phyloP scores from a whole-genome alignment of 768 basidiomycete genomes.

The Chiua virens region DNA sequence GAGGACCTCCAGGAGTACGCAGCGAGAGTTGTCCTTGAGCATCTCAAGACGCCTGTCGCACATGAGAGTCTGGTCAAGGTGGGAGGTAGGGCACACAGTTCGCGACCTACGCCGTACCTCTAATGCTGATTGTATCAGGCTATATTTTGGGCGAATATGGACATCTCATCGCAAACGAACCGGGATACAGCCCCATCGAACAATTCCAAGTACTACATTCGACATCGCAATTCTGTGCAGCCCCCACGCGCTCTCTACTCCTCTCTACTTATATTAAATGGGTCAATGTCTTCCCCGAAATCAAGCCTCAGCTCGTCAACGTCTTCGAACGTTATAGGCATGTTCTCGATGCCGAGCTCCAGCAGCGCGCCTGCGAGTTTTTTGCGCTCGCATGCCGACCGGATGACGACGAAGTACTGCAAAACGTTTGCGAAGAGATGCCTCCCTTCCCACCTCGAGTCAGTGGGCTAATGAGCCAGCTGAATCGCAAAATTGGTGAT shows the following conservation, averaged over 20 bases:
- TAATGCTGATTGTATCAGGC: conserved; percentile 46
- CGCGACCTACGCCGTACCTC: neutral
- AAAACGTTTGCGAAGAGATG: conserved; percentile 98
- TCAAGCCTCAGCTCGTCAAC: conserved; percentile 88
- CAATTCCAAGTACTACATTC: conserved; percentile 92
- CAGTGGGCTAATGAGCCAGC: conserved; percentile 80
- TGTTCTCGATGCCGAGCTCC: conserved; percentile 93
- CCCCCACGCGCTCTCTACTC: conserved; percentile 87
- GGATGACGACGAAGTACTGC: conserved; percentile 90
- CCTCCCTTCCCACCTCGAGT: conserved; percentile 96
- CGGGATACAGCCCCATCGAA: conserved; percentile 89
- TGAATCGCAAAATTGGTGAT: conserved; percentile 88
- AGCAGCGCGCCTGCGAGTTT: conserved; percentile 98
- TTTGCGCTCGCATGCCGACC: conserved; percentile 80
- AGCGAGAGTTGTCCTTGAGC: conserved; percentile 86
- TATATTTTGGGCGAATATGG: conserved; percentile 99
- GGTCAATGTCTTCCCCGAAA: conserved; percentile 99
- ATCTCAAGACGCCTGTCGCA: conserved; percentile 79
- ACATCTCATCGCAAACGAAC: conserved; percentile 93
- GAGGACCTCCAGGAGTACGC: conserved; percentile 98
- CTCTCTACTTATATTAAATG: conserved; percentile 99
- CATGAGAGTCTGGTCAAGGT: conserved; percentile 97
- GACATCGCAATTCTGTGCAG: conserved; percentile 93
- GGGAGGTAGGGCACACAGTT: conserved; percentile 58
- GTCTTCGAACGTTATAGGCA: conserved; percentile 98